Percentiles rank a stretch among this genome's conserved stretches.
These are phyloP conservation scores for Blastocystis hominis DNA, from an alignment of 352 stramenopile species.

Conservation along the genomic window DNA sequence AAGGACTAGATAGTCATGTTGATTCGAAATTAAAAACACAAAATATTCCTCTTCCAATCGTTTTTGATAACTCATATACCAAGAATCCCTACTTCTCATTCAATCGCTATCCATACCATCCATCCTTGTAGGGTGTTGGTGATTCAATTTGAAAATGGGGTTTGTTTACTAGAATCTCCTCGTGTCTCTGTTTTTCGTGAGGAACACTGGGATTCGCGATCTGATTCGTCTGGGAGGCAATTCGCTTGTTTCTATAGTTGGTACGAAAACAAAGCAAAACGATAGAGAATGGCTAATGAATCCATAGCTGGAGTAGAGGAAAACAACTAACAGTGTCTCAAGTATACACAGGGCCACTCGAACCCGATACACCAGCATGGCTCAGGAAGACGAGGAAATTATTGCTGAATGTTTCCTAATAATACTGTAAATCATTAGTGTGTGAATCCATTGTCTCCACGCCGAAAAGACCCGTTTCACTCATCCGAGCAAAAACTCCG, in stretches of 20 bases:
- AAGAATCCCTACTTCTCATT: background rate
- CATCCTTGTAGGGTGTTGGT: background rate
- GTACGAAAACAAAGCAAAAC: too few relatives aligned
- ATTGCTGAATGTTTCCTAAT: too few relatives aligned
- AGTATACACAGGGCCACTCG: too few relatives aligned
- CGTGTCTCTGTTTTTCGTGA: background rate
- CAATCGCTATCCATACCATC: background rate
- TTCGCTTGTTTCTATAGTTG: constrained; percentile 90
- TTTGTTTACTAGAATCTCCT: background rate
- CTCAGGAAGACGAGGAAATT: too few relatives aligned
- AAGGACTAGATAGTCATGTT: background rate
- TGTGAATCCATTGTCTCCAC: too few relatives aligned
- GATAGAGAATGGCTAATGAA: too few relatives aligned
- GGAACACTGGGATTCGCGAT: background rate
- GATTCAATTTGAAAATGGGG: background rate
- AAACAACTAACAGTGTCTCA: too few relatives aligned
- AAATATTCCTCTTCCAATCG: background rate
- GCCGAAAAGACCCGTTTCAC: too few relatives aligned
- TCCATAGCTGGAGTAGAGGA: too few relatives aligned
- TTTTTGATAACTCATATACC: background rate
- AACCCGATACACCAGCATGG: too few relatives aligned
- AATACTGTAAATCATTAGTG: too few relatives aligned
- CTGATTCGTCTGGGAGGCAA: constrained; percentile 87
- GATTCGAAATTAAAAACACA: background rate
- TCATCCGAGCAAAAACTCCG: too few relatives aligned